Base-by-base conservation (phyloP, 2,329 filamentous ascomycete species). In the Tolypocladium tundrense region DNA sequence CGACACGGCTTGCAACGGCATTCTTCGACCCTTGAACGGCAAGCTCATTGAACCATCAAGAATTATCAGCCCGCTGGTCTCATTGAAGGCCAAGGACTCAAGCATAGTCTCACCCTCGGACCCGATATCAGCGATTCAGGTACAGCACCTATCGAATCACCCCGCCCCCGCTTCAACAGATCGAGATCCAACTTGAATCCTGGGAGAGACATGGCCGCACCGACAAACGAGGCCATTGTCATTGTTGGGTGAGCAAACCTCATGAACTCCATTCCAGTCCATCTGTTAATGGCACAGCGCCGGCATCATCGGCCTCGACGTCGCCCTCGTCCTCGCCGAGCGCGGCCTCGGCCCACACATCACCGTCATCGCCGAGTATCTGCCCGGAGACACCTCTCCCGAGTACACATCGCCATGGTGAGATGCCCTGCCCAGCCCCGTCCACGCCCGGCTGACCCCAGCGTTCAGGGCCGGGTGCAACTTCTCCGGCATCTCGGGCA, bases 331-430 rank as follows among this genome's bases (percentile, higher is more conserved):
- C 11, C 69, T 75, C 21, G 64, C 67, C 3, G 61, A 69, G 50
- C 65, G 67, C 31, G 75, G 75, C 45, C 66, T 69, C 24, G 68
- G 68, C 1, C 64, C 59, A 1, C 60, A 61, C 8, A 67, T 70
- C 24, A 76, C 73, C 4, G 64, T 77, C 11, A 60, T 75, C 9
- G 74, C 73, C 11, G 72, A 76, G 57, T 66, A 76, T 56, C 64
- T 76, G 1, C 75, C 74, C 0, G 74, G 74, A 8, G 74, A 77
- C 57, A 72, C 70, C 0, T 66, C 68, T 0, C 59, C 67, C 1
- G 62, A 66, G 31, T 77, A 77, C 60, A 76, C 74, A 1, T 76
- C 74, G 7, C 74, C 74, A 55, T 76, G 74, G 73, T 73, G 60
- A 57, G 60, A 57, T 59, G 10, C 13, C 43, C 43, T 48, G 0